Evolutionary conservation across 371 early-diverging fungal genomes (phyloP), one percentile per base, ranked within the genome.

Genomic region (Actinomortierella wolfii): DNA sequence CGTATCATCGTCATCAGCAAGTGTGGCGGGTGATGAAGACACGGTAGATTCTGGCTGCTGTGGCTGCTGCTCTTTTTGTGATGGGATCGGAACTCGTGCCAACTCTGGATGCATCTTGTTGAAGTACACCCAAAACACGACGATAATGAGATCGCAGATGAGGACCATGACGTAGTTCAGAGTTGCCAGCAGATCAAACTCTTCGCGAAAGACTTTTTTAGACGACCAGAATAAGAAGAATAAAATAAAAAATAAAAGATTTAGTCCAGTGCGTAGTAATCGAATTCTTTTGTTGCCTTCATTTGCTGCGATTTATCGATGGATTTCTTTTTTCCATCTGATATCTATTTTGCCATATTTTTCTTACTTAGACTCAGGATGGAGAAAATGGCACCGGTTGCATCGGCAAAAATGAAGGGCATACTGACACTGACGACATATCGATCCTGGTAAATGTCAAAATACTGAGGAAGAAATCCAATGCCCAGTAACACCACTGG

Each of bases 391-490:
- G 78, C 64, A 13, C 84, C 84, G 4, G 65, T 51, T 23, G 76
- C 79, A 44, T 83, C 84, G 54, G 82, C 76, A 0, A 69, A 64
- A n/a, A 85, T 57, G 43, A 85, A 83, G 14, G 75, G 42, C 54
- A 82, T 73, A 6, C 77, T 80, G 23, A 83, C 57, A 8, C 82
- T 83, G 17, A 74, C 62, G 4, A 80, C 81, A 26, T 57, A 60
- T 7, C 40, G 57, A 54, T 67, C 68, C 70, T 76, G 54, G 56
- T 68, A 78, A n/a, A 85, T 82, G 24, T 81, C 77, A 40, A 56
- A 61, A 28, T 78, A 84, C 51, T 85, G 84, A 1, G 83, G 83
- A 17, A 79, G n/a, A 56, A 83, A 83, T 23, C 85, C 85, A 11
- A 78, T 25, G 11, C 67, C 34, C 3, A 81, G 67, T 29, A 80